phyloP scores from a whole-genome alignment of 352 stramenopile genomes.

The Sclerospora graminicola region DNA sequence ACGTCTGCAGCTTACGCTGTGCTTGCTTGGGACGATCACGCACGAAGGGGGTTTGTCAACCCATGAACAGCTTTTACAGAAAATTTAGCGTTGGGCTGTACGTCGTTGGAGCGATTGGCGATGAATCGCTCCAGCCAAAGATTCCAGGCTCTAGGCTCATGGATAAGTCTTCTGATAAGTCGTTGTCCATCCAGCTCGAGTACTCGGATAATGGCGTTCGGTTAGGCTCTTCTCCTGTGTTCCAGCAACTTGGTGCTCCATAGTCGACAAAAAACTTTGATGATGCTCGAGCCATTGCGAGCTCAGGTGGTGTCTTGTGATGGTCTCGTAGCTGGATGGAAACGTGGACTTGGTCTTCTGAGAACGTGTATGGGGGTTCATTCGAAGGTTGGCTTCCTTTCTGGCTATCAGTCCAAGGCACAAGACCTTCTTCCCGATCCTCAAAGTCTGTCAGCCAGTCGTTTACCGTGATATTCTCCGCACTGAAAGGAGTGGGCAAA shows the following conservation, averaged over 20 bases:
- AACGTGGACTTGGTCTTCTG: conserved; percentile 12
- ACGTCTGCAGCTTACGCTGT: no score
- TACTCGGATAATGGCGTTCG: conserved; percentile 12
- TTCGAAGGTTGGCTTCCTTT: neutral
- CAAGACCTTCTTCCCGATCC: neutral
- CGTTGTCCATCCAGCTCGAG: conserved; percentile 31
- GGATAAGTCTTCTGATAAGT: conserved; percentile 28
- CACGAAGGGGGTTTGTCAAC: neutral
- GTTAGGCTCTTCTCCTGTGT: conserved; percentile 21
- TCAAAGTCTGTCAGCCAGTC: conserved; percentile 9
- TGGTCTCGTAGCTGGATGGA: conserved; percentile 8
- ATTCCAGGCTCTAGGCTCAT: conserved; percentile 17
- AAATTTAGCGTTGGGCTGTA: conserved; percentile 13
- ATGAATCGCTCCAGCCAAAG: conserved; percentile 17
- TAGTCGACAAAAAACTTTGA: conserved; percentile 39
- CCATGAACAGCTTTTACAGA: conserved; percentile 9
- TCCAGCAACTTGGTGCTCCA: conserved; percentile 37
- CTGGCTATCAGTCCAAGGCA: conserved; percentile 6
- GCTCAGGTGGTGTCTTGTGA: conserved; percentile 5
- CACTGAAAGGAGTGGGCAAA: conserved; percentile 5
- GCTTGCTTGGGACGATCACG: no score
- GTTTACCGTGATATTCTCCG: conserved; percentile 6
- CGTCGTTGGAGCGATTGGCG: conserved; percentile 2
- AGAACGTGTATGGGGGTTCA: conserved; percentile 7
- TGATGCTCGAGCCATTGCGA: conserved; percentile 14